Percentiles rank a stretch among this genome's conserved stretches.
Evolutionary conservation across 768 basidiomycete genomes (phyloP).

Genomic region (Suillus bovinus): DNA sequence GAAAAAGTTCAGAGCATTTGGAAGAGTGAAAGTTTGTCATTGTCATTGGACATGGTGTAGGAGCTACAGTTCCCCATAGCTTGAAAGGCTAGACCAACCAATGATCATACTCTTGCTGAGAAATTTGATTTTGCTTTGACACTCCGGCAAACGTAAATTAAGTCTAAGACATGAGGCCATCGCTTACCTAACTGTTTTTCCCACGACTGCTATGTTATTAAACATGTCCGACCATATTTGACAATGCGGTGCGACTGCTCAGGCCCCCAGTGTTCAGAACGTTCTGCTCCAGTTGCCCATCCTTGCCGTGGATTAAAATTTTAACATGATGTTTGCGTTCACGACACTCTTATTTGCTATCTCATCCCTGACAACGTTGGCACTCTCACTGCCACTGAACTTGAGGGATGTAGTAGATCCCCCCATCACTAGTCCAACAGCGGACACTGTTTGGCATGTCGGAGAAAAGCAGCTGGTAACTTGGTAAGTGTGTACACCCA

Average conservation of each 20-base stretch:
- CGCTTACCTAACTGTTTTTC: not conserved
- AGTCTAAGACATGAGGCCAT: not conserved
- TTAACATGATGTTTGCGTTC: constrained; percentile 16
- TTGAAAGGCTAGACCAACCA: too few species aligned
- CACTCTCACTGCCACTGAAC: constrained; percentile 34
- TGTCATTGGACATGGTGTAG: too few species aligned
- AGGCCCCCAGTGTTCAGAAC: not conserved
- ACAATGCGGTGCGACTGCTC: not conserved
- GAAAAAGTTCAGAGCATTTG: too few species aligned
- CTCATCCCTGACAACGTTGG: constrained; percentile 19
- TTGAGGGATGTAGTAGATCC: constrained; percentile 49
- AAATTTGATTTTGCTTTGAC: too few species aligned
- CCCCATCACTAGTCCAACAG: constrained; percentile 45
- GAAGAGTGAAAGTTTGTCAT: too few species aligned
- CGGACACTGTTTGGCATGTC: constrained; percentile 44
- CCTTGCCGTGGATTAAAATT: not conserved
- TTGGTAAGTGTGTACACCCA: constrained; percentile 38
- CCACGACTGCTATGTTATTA: constrained; percentile 4
- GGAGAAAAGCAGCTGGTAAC: constrained; percentile 48
- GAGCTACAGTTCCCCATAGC: too few species aligned
- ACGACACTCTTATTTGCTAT: constrained; percentile 25
- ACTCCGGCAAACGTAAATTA: too few species aligned
- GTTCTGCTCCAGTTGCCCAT: not conserved
- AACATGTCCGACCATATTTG: not conserved
- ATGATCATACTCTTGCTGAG: too few species aligned